Conservation (phyloP, 495 filamentous ascomycete species). For the Aspergillus campestris region DNA sequence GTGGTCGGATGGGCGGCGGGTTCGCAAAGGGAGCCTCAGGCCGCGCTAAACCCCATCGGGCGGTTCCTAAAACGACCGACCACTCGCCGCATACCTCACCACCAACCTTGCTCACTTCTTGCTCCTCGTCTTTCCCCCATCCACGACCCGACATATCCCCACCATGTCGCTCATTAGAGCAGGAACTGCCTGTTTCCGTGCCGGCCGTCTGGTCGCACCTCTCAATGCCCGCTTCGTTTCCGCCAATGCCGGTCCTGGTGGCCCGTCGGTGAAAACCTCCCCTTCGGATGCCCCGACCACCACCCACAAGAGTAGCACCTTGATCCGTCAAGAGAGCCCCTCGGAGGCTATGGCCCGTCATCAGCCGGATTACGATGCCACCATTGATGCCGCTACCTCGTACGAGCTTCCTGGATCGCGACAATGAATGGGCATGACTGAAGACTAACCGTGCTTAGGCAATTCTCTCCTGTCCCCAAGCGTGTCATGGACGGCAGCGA, state of each 20-base stretch:
- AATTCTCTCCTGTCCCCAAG: slow-evolving; percentile 83
- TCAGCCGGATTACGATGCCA: slow-evolving; percentile 70
- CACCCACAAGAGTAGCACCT: slow-evolving; percentile 27
- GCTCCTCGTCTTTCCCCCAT: slow-evolving; percentile 13
- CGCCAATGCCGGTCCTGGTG: slow-evolving; percentile 12
- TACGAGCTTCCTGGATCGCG: slow-evolving; percentile 31
- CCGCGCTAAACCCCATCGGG: slow-evolving; percentile 36
- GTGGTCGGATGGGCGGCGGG: slow-evolving; percentile 31
- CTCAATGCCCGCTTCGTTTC: slow-evolving; percentile 33
- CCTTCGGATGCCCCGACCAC: slow-evolving; percentile 34
- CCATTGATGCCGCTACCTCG: slow-evolving; percentile 75
- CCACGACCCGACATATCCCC: slow-evolving; percentile 12
- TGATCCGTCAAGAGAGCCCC: slow-evolving; percentile 47
- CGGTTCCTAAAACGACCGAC: slow-evolving; percentile 26
- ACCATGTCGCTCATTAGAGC: slow-evolving; percentile 41
- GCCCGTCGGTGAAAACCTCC: slow-evolving; percentile 29
- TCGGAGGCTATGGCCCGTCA: slow-evolving; percentile 49
- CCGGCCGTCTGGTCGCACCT: slow-evolving; percentile 21
- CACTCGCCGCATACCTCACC: slow-evolving; percentile 31
- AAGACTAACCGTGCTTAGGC: slow-evolving; percentile 37
- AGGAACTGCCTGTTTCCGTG: slow-evolving; percentile 31
- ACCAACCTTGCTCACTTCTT: slow-evolving; percentile 16
- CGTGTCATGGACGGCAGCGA: slow-evolving; percentile 86
- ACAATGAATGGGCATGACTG: slow-evolving; percentile 11
- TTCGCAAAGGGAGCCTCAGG: slow-evolving; percentile 22